Evolutionary conservation across 176 grass and related monocot genomes (phyloP).

Genomic region (Bolboschoenus planiculmis): DNA sequence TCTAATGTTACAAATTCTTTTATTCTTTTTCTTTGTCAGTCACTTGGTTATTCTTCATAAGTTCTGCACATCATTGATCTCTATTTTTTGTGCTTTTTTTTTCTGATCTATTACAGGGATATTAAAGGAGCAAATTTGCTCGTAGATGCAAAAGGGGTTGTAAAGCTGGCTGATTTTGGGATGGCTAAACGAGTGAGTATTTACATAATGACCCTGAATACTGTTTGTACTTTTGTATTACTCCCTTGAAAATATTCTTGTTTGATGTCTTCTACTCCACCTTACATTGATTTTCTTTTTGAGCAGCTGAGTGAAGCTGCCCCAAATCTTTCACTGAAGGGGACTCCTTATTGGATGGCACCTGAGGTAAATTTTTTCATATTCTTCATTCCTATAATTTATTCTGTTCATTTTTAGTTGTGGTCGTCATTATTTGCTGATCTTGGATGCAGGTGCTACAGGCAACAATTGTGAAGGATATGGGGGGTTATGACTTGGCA

Average conservation of each 20-base stretch:
- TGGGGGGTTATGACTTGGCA: conserved; percentile 64
- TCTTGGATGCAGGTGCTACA: conserved; percentile 65
- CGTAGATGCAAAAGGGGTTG: conserved; percentile 75
- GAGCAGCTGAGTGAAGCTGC: conserved; percentile 65
- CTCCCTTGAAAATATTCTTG: neutral
- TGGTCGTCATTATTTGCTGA: conserved; percentile 6
- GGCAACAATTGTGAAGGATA: conserved; percentile 62
- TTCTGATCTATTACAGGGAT: conserved; percentile 53
- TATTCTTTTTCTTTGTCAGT: conserved; percentile 16
- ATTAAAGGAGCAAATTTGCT: conserved; percentile 97
- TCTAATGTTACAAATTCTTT: neutral
- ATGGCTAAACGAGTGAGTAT: conserved; percentile 89
- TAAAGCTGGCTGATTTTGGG: conserved; percentile 95
- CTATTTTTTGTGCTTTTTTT: conserved; percentile 17
- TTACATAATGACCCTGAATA: neutral
- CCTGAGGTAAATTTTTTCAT: conserved; percentile 58
- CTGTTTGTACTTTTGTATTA: neutral
- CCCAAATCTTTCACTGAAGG: conserved; percentile 75
- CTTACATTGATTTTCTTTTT: conserved; percentile 27
- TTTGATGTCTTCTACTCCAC: neutral
- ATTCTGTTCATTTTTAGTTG: neutral
- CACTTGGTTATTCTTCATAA: neutral
- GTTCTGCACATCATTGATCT: neutral
- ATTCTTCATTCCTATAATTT: conserved; percentile 12
- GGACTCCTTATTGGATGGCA: conserved; percentile 97